Evolutionary conservation across 306 rosid genomes (phyloP).

Genomic region (Acacia confusa): DNA sequence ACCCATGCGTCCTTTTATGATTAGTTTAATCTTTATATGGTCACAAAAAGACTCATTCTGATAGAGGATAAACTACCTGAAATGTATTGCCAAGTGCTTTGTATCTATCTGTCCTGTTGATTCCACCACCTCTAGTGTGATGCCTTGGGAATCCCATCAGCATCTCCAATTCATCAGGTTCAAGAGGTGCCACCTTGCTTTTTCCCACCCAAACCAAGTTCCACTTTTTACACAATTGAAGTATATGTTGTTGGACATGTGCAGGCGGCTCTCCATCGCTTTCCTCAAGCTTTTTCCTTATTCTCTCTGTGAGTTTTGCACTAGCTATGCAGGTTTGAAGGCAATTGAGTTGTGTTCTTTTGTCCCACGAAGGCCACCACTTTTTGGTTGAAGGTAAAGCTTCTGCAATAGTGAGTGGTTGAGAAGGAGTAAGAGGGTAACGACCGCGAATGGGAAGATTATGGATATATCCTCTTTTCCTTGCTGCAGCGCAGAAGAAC

Average conservation of each 20-base stretch:
- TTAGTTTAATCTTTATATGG: not conserved
- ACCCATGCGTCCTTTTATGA: too few species aligned
- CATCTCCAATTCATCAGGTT: not conserved
- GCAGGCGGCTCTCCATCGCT: not conserved
- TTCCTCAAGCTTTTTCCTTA: not conserved
- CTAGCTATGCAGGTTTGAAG: not conserved
- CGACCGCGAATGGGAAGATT: not conserved
- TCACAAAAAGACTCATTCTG: too few species aligned
- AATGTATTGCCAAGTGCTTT: not conserved
- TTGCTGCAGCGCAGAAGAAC: not conserved
- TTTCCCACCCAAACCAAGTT: not conserved
- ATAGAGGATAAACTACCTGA: not conserved
- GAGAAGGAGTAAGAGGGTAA: not conserved
- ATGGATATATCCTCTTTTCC: not conserved
- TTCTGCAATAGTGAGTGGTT: not conserved
- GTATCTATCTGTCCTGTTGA: not conserved
- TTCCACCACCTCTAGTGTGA: not conserved
- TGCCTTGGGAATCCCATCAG: not conserved
- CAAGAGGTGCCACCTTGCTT: not conserved
- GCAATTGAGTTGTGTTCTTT: not conserved
- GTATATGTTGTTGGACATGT: not conserved
- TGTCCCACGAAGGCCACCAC: not conserved
- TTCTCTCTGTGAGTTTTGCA: not conserved
- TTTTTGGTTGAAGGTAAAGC: not conserved
- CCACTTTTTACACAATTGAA: not conserved